These are phyloP conservation scores for Crucibulum laeve DNA, from an alignment of 768 basidiomycete genomes.

Conservation along the genomic window DNA sequence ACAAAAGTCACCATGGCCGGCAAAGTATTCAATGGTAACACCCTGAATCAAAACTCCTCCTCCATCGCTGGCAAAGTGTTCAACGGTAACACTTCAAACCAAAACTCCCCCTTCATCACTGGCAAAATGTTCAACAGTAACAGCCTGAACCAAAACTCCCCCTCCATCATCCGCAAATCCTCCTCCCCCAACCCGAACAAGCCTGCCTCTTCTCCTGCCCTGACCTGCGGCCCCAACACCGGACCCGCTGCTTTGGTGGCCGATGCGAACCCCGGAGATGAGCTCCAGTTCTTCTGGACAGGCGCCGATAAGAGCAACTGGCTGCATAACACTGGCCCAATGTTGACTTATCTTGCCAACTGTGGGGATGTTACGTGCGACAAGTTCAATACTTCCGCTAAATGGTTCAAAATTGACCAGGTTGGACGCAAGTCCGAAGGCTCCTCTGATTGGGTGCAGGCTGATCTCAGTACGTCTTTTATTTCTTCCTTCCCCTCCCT, in stretches of 20 bases:
- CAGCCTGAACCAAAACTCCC: slow-evolving; percentile 9
- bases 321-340: slow-evolving; percentile 59
- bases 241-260: slow-evolving; percentile 45
- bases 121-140: slow-evolving; percentile 34
- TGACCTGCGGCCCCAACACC: slow-evolving; percentile 60
- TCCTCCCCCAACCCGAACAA: slow-evolving; percentile 36
- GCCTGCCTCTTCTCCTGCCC: slow-evolving; percentile 47
- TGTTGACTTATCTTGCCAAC: too few species aligned
- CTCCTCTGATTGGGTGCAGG: slow-evolving; percentile 55
- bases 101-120: too few species aligned
- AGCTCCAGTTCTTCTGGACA: slow-evolving; percentile 53
- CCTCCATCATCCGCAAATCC: slow-evolving; percentile 39
- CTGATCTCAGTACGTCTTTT: slow-evolving; percentile 47
- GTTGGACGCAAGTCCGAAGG: slow-evolving; percentile 34
- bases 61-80: too few species aligned
- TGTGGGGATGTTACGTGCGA: slow-evolving; percentile 50
- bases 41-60: too few species aligned
- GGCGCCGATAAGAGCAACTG: slow-evolving; percentile 36
- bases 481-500: background rate
- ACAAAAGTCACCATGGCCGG: slow-evolving; percentile 30
- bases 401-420: slow-evolving; percentile 75
- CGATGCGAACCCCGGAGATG: slow-evolving; percentile 57
- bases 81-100: too few species aligned
- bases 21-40: too few species aligned
- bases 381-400: slow-evolving; percentile 54